A percentile compares a stretch with the other conserved stretches of the same genome.
Evolutionary conservation across 2,329 filamentous ascomycete genomes (phyloP).

Genomic region (Periconia digitata): DNA sequence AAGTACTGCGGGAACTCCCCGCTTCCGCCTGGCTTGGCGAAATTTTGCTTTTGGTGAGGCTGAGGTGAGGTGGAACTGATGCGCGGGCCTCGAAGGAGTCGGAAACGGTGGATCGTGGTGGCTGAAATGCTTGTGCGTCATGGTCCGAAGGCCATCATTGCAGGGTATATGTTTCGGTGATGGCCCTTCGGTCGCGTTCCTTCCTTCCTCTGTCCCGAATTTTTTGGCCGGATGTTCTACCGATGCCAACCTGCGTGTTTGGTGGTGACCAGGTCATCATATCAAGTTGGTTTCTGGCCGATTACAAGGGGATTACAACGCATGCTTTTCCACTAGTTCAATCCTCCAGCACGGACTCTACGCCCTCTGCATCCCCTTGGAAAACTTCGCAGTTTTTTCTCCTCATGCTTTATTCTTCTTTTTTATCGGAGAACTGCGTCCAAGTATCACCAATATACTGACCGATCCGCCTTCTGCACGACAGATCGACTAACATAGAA

Average conservation of each 20-base stretch:
- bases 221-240: constrained; percentile 32
- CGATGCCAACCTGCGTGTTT: constrained; percentile 34
- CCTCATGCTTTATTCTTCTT: constrained; percentile 18
- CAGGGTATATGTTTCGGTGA: constrained; percentile 23
- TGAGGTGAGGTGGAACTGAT: constrained; percentile 39
- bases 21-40: constrained; percentile 42
- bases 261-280: constrained; percentile 23
- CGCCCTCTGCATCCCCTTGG: constrained; percentile 22
- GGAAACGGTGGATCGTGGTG: constrained; percentile 34
- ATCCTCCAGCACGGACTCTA: constrained; percentile 34
- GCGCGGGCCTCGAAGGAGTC: constrained; percentile 40
- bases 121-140: constrained; percentile 44
- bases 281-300: constrained; percentile 29
- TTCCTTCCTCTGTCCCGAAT: constrained; percentile 30
- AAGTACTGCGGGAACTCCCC: constrained; percentile 34
- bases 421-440: constrained; percentile 10
- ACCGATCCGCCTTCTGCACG: constrained; percentile 2
- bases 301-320: constrained; percentile 28
- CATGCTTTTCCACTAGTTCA: constrained; percentile 32
- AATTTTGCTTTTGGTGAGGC: constrained; percentile 41
- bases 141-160: constrained; percentile 35
- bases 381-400: constrained; percentile 24
- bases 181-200: constrained; percentile 27
- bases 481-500: background rate
- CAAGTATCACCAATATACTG: constrained; percentile 31